Conservation (phyloP, 2,329 filamentous ascomycete genomes). For the Orbilia javanica region DNA sequence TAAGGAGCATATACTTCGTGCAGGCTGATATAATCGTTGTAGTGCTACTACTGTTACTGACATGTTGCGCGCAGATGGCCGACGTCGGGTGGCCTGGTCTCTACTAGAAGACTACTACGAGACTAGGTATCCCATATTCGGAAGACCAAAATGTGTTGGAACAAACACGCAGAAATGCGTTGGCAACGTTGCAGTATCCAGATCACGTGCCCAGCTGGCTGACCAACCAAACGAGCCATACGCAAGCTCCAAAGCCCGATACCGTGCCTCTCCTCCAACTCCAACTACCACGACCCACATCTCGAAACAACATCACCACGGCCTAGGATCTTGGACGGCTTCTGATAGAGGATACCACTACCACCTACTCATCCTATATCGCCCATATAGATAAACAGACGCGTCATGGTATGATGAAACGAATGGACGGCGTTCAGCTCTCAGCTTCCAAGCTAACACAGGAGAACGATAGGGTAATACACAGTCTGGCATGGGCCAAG, state of each 20-base stretch:
- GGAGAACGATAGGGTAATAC: conserved; percentile 76
- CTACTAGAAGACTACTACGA: too few species aligned
- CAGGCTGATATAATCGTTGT: too few species aligned
- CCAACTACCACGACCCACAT: conserved; percentile 24
- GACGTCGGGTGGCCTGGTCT: too few species aligned
- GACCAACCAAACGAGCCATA: conserved; percentile 42
- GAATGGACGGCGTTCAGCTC: conserved; percentile 43
- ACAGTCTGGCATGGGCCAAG: conserved; percentile 86
- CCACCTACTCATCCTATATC: not conserved
- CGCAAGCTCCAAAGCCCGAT: conserved; percentile 45
- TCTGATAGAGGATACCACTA: not conserved
- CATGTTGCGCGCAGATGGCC: too few species aligned
- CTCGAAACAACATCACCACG: conserved; percentile 18
- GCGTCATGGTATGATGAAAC: conserved; percentile 53
- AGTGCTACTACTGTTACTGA: too few species aligned
- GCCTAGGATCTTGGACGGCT: not conserved
- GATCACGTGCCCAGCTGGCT: conserved; percentile 23
- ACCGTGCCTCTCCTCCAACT: conserved; percentile 9
- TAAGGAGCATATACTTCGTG: too few species aligned
- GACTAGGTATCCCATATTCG: too few species aligned
- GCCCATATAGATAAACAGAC: conserved; percentile 22
- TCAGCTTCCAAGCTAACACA: conserved; percentile 8
- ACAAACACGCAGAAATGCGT: not conserved
- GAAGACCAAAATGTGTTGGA: conserved; percentile 16
- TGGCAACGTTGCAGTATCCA: conserved; percentile 26